Evolutionary conservation across 768 basidiomycete genomes (phyloP), one percentile per base, ranked within the genome.

Genomic region (Pleurotus pulmonarius): DNA sequence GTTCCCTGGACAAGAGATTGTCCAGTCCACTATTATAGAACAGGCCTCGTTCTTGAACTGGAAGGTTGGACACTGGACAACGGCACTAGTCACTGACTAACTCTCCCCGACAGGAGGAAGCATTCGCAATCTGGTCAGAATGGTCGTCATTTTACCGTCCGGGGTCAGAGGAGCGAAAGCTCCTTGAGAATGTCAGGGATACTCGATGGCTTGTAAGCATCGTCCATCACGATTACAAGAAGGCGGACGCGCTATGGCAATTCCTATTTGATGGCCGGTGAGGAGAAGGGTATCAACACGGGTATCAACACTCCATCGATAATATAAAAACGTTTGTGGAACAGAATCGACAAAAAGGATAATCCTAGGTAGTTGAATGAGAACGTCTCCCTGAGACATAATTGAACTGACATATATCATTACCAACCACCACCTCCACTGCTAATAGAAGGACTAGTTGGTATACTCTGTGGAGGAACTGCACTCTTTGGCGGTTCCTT

Each of bases 11-110:
- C 91, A 97, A 67, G 97, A 99, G 70, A 88, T 99, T 46, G 83
- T 88, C 1, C 96, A 98, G 65, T 92, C 96, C 4, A 99, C 97
- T 0, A 94, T 98, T 61, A 98, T 99, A 37, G 97, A 98, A 66
- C 83, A 83, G 49, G 89, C 94, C 66, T 96, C 93, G 12, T 99
- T 99, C 78, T 72, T 92, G 37, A 87, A 93, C 0, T 99, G 97
- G 97, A 98, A 95, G 88, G 96, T 94, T 46, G 18, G 65, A 55
- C 24, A 5, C 45, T 0, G 4, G 37, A 34, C 29, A 34, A 11
- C 29, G 29, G 8, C 29, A 34, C 7, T 34, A 11, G 29, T 11
- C 29, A 4, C 11, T 34, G 29, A 34, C 29, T 34, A 3, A 34
- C 8, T 34, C 11, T 34, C 2, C 12, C 13, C 22, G 56, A 25